Evolutionary conservation across 768 basidiomycete genomes (phyloP).

Genomic region (Boletus insuetus): DNA sequence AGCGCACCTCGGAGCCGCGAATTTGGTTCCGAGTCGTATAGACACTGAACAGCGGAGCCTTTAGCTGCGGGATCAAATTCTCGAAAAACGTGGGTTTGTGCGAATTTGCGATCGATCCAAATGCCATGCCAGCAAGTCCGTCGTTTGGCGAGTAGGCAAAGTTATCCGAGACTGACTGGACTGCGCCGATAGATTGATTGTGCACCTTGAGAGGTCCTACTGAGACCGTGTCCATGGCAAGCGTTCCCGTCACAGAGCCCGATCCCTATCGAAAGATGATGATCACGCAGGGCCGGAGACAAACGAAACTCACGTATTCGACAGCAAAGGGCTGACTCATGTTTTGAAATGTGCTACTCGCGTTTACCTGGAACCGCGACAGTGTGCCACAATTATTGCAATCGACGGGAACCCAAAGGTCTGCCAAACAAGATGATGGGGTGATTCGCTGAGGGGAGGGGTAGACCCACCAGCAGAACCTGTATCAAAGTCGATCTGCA

Average conservation of each 20-base stretch:
- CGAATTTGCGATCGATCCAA: conserved; percentile 50
- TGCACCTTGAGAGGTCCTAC: conserved; percentile 44
- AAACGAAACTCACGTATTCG: conserved; percentile 38
- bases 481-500: conserved; percentile 65
- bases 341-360: conserved; percentile 43
- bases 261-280: conserved; percentile 39
- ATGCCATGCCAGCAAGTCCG: conserved; percentile 63
- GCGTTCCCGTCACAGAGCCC: conserved; percentile 48
- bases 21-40: conserved; percentile 44
- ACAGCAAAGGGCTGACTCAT: conserved; percentile 36
- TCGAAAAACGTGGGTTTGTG: conserved; percentile 59
- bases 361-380: conserved; percentile 35
- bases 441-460: background rate
- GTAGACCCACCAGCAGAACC: conserved; percentile 40
- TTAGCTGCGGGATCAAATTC: conserved; percentile 48
- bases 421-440: conserved; percentile 29
- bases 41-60: conserved; percentile 54
- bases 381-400: conserved; percentile 39
- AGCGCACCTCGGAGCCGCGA: conserved; percentile 48
- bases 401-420: conserved; percentile 54
- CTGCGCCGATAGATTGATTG: conserved; percentile 57
- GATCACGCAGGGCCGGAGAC: conserved; percentile 7
- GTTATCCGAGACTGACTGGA: conserved; percentile 43
- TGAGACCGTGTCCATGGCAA: conserved; percentile 50
- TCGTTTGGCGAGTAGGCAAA: conserved; percentile 51